A percentile compares a stretch with the other conserved stretches of the same genome.
phyloP scores from a whole-genome alignment of 768 basidiomycete genomes.

The Auriscalpium orientale region DNA sequence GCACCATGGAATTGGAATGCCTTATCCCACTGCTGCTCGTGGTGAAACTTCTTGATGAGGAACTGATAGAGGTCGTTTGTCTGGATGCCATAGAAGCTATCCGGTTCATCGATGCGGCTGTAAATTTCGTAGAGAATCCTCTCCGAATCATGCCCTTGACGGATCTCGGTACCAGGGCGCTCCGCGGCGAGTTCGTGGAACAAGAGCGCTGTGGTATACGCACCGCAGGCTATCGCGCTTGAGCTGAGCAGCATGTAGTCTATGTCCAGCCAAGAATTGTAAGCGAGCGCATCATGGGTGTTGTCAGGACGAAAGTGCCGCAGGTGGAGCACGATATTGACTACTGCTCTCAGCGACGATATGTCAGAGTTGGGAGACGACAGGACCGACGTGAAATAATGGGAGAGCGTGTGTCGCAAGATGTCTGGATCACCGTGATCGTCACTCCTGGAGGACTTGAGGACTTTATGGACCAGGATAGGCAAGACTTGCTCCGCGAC shows the following conservation, averaged over 20 bases:
- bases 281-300: conserved; percentile 35
- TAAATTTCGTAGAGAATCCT: conserved; percentile 88
- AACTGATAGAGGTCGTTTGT: conserved; percentile 71
- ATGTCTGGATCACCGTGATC: conserved; percentile 16
- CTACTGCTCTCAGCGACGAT: conserved; percentile 47
- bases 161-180: conserved; percentile 24
- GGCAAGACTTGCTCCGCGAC: conserved; percentile 71
- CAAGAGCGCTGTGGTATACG: conserved; percentile 84
- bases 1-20: conserved; percentile 90
- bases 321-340: conserved; percentile 74
- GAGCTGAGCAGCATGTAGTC: conserved; percentile 65
- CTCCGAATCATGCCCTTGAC: conserved; percentile 38
- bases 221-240: conserved; percentile 69
- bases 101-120: conserved; percentile 92
- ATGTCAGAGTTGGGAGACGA: conserved; percentile 28
- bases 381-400: conserved; percentile 54
- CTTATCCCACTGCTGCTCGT: conserved; percentile 89
- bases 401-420: conserved; percentile 30
- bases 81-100: conserved; percentile 94
- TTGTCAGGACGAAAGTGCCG: conserved; percentile 50
- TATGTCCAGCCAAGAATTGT: conserved; percentile 77
- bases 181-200: conserved; percentile 80
- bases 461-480: conserved; percentile 61
- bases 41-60: conserved; percentile 79
- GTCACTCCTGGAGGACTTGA: conserved; percentile 28